Conservation (phyloP, 2,329 filamentous ascomycete genomes). For the Cryphonectria carpinicola region DNA sequence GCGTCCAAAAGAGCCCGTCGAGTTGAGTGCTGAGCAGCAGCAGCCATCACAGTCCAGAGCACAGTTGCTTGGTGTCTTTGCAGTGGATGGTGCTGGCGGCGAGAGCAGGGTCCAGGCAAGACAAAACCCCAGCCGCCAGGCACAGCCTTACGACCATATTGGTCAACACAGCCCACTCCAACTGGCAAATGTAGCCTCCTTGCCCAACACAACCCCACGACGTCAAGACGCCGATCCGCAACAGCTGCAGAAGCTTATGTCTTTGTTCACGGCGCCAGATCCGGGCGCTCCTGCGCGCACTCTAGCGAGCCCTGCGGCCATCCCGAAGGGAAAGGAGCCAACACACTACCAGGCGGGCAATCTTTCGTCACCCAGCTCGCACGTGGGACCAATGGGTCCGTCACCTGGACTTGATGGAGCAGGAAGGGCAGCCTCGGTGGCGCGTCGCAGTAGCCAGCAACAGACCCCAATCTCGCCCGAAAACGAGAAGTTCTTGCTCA, state of each 20-base stretch:
- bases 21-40: constrained; percentile 7
- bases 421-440: constrained; percentile 1
- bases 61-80: constrained; percentile 1
- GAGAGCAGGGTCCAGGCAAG: constrained; percentile 12
- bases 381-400: constrained; percentile 2
- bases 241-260: constrained; percentile 56
- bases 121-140: neutral
- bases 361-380: constrained; percentile 11
- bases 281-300: constrained; percentile 31
- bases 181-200: constrained; percentile 36
- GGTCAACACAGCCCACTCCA: constrained; percentile 32
- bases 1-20: constrained; percentile 11
- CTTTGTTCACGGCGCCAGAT: constrained; percentile 62
- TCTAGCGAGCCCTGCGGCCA: constrained; percentile 30
- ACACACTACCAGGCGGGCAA: constrained; percentile 31
- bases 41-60: constrained; percentile 1
- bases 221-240: constrained; percentile 44
- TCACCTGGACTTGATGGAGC: constrained; percentile 19
- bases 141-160: constrained; percentile 15
- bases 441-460: constrained; percentile 24
- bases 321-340: constrained; percentile 39
- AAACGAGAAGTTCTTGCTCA: constrained; percentile 29
- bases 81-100: constrained; percentile 11
- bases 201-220: constrained; percentile 37
- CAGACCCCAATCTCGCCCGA: constrained; percentile 26